phyloP scores from a whole-genome alignment of 805 yeast genomes.

The Kazachstania taianensis region DNA sequence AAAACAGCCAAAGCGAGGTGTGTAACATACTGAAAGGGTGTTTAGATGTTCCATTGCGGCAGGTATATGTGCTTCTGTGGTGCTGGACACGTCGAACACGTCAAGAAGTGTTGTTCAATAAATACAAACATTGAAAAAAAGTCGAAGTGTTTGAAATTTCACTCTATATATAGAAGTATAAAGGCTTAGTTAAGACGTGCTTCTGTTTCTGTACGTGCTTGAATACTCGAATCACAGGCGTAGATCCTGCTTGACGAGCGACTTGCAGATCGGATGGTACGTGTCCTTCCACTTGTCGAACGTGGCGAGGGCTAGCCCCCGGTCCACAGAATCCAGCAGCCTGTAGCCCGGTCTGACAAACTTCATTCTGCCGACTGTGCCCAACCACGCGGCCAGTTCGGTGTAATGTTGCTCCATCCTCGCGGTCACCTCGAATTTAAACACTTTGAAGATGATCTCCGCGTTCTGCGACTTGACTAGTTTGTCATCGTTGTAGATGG shows the following conservation, averaged over 20 bases:
- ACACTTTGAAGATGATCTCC: slow-evolving; percentile 75
- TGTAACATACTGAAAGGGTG: no score
- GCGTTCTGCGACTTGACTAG: slow-evolving; percentile 56
- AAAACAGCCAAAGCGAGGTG: no score
- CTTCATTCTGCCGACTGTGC: slow-evolving; percentile 90
- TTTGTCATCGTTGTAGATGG: slow-evolving; percentile 31
- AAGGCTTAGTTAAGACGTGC: no score
- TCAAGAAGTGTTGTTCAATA: not conserved
- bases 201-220: no score
- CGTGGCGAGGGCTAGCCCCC: slow-evolving; percentile 52
- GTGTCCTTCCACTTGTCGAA: slow-evolving; percentile 47
- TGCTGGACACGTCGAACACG: no score
- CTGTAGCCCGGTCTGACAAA: slow-evolving; percentile 82
- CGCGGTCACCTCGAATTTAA: slow-evolving; percentile 51
- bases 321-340: slow-evolving; percentile 53
- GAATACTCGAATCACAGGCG: slow-evolving; percentile 29
- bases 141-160: no score
- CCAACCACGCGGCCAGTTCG: slow-evolving; percentile 70
- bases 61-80: no score
- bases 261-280: slow-evolving; percentile 80
- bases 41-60: no score
- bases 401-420: slow-evolving; percentile 37
- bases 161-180: not conserved
- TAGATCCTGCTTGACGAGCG: slow-evolving; percentile 76
- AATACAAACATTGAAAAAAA: not conserved